phyloP scores from a whole-genome alignment of 2,329 filamentous ascomycete species.

The Hypoxylon sp. region DNA sequence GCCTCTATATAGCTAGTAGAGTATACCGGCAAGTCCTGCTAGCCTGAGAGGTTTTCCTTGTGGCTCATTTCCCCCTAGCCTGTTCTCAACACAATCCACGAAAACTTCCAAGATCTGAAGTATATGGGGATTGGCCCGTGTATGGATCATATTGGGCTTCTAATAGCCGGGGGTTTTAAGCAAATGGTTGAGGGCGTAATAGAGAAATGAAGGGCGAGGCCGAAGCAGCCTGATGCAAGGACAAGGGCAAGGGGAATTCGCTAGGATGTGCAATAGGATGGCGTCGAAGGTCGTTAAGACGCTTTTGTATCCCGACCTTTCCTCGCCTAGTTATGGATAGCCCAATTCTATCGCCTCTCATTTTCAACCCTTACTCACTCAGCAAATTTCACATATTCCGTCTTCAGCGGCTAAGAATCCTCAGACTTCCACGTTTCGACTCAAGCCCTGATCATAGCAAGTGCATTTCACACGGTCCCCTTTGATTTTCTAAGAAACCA shows the following conservation, averaged over 20 bases:
- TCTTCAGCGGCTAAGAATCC: too few species aligned
- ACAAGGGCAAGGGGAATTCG: slow-evolving; percentile 5
- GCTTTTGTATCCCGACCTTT: neutral
- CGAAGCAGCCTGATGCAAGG: neutral
- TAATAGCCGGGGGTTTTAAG: neutral
- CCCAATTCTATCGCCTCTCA: too few species aligned
- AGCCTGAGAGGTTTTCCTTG: too few species aligned
- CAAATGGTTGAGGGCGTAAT: neutral
- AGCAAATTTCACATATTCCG: too few species aligned
- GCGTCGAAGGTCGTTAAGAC: neutral
- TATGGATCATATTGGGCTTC: neutral
- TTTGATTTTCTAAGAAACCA: neutral
- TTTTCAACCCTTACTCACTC: too few species aligned
- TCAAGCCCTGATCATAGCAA: too few species aligned
- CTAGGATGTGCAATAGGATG: neutral
- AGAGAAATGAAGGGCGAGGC: slow-evolving; percentile 8
- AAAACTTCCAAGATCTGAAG: neutral
- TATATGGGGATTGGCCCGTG: neutral
- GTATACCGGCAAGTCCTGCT: neutral
- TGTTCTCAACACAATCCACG: neutral
- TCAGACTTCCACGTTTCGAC: too few species aligned
- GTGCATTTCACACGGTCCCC: neutral
- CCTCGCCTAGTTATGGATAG: too few species aligned
- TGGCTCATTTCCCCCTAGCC: too few species aligned
- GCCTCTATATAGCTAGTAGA: neutral